Conservation (phyloP, 2,329 filamentous ascomycete species). For the Claviceps sp. region DNA sequence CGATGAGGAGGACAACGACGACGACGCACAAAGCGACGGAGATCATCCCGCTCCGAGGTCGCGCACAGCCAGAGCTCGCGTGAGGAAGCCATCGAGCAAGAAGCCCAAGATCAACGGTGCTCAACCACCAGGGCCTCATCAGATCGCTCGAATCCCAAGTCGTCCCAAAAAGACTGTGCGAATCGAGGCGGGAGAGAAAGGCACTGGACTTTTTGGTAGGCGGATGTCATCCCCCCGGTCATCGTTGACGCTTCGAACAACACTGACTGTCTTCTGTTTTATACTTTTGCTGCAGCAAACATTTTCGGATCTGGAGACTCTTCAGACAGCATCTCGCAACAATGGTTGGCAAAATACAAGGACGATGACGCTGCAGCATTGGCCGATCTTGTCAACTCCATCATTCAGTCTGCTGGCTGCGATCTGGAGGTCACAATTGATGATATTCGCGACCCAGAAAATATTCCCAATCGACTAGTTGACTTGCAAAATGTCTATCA, state of each 20-base stretch:
- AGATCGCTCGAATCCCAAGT: constrained; percentile 33
- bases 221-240: not conserved
- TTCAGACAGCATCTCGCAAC: constrained; percentile 42
- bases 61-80: constrained; percentile 27
- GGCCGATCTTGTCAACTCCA: constrained; percentile 52
- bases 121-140: constrained; percentile 21
- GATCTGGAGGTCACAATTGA: constrained; percentile 63
- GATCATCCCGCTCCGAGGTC: constrained; percentile 25
- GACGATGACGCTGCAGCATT: constrained; percentile 40
- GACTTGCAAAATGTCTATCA: constrained; percentile 87
- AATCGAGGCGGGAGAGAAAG: constrained; percentile 36
- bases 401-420: constrained; percentile 64
- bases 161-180: constrained; percentile 43
- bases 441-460: constrained; percentile 83
- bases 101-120: constrained; percentile 51
- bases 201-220: constrained; percentile 43
- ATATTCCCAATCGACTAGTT: constrained; percentile 60
- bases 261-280: constrained; percentile 5
- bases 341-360: constrained; percentile 47
- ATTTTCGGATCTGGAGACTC: constrained; percentile 47
- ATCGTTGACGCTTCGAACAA: not conserved
- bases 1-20: constrained; percentile 20
- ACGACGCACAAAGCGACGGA: constrained; percentile 33
- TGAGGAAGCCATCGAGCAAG: constrained; percentile 47
- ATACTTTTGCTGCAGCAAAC: constrained; percentile 32